These are phyloP conservation scores for Pichia nanzhaoensis DNA, from an alignment of 805 yeast genomes.

Conservation along the genomic window DNA sequence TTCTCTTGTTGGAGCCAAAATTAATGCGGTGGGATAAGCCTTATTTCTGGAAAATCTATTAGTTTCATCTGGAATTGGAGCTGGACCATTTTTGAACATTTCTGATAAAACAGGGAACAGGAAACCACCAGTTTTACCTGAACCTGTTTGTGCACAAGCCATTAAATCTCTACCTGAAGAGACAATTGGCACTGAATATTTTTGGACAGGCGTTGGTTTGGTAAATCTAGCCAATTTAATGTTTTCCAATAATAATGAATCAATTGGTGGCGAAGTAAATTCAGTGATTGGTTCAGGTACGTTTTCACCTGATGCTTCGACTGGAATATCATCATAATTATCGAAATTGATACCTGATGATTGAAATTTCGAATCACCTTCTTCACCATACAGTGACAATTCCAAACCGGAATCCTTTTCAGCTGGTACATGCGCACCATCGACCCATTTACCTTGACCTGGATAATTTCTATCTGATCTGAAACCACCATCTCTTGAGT, in stretches of 20 bases:
- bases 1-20: conserved; percentile 99
- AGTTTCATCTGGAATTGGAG: conserved; percentile 42
- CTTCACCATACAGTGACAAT: conserved; percentile 74
- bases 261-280: conserved; percentile 91
- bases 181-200: conserved; percentile 78
- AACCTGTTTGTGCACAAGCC: conserved; percentile 98
- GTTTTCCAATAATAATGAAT: conserved; percentile 76
- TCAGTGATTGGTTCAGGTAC: conserved; percentile 90
- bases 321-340: conserved; percentile 97
- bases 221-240: conserved; percentile 83
- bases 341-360: conserved; percentile 98
- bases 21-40: conserved; percentile 90
- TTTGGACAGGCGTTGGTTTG: conserved; percentile 95
- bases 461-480: conserved; percentile 21
- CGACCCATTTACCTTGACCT: conserved; percentile 76
- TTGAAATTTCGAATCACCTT: conserved; percentile 69
- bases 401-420: conserved; percentile 64
- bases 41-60: conserved; percentile 54
- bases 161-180: conserved; percentile 69
- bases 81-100: conserved; percentile 85
- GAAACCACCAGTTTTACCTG: conserved; percentile 99
- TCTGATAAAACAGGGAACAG: conserved; percentile 94
- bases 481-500: conserved; percentile 30
- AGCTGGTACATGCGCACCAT: conserved; percentile 86
- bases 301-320: conserved; percentile 91